Conservation (phyloP, 257 asterid species). For the Euphrasia confusa region DNA sequence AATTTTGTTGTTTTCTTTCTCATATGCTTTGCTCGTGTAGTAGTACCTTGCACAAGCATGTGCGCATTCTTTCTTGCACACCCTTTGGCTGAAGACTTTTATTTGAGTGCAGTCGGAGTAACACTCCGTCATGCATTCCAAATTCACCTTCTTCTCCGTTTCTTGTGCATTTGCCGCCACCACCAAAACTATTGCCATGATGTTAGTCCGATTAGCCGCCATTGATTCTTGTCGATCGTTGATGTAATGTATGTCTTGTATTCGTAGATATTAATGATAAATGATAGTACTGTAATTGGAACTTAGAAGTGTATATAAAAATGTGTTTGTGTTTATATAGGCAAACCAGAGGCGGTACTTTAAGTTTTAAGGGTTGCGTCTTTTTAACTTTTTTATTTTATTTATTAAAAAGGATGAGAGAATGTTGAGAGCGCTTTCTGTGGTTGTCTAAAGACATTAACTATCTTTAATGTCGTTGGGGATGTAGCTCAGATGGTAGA, state of each 20-base stretch:
- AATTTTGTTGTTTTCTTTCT: constrained; percentile 23
- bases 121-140: constrained; percentile 37
- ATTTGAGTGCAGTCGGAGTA: constrained; percentile 35
- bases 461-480: no score
- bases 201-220: constrained; percentile 6
- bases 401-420: no score
- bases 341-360: no score
- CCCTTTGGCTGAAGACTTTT: constrained; percentile 28
- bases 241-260: no score
- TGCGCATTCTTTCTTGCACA: constrained; percentile 36
- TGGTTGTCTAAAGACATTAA: no score
- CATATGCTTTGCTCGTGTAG: neutral
- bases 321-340: no score
- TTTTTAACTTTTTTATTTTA: no score
- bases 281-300: no score
- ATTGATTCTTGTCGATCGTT: neutral
- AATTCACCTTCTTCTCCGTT: constrained; percentile 21
- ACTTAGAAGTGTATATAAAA: no score
- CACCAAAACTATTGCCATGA: constrained; percentile 1
- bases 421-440: no score
- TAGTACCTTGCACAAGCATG: constrained; percentile 30
- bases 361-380: neutral
- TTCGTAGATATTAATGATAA: no score
- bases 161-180: constrained; percentile 18
- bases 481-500: constrained; percentile 99